Base-by-base conservation (phyloP, 1,284 basidiomycete genomes). In the Puccinia novopanici region DNA sequence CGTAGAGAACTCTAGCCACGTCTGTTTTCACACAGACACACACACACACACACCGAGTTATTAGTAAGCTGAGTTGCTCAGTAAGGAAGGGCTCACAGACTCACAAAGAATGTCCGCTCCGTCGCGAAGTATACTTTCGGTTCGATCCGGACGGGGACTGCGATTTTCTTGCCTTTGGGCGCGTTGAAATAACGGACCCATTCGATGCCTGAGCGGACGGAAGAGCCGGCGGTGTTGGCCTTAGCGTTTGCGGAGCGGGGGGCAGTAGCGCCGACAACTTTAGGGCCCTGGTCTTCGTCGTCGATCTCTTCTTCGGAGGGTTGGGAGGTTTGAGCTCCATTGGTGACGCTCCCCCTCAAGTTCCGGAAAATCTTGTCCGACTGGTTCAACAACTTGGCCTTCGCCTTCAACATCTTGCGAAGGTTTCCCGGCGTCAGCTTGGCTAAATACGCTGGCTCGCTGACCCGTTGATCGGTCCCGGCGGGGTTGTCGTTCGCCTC, bases 81-180 rank as follows among this genome's bases (percentile, higher is more conserved):
- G 59, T 52, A 42, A 10, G 3, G 71, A 34, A 75, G 81, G 17
- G 86, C 90, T 15, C 17, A 24, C 1, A 70, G 9, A 48, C 74
- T 85, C 84, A 92, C 92, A 86, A 93, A 85, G 88, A 92, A 93
- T n/a, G 94, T 95, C 81, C 94, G 89, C 86, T 98, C 96, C 67
- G 93, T 93, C 3, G 96, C 96, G 86, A 98, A 99, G 85, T 97
- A 97, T 9, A 97, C 95, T 87, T 99, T 99, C 52, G 96, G 96
- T 87, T 99, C 96, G 80, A 99, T 90, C 74, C 96, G 90, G 48
- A 99, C 91, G 50, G 96, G 95, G 0, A 99, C 90, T 0, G 94
- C 90, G 81, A 99, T 95, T 82, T 90, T 90, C 88, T 98, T 98
- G 24, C 96, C 96, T 65, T 89, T 87, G 0, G 92, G 92, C 2